phyloP scores from a whole-genome alignment of 2,329 filamentous ascomycete species.

The Paracamarosporium sp. region DNA sequence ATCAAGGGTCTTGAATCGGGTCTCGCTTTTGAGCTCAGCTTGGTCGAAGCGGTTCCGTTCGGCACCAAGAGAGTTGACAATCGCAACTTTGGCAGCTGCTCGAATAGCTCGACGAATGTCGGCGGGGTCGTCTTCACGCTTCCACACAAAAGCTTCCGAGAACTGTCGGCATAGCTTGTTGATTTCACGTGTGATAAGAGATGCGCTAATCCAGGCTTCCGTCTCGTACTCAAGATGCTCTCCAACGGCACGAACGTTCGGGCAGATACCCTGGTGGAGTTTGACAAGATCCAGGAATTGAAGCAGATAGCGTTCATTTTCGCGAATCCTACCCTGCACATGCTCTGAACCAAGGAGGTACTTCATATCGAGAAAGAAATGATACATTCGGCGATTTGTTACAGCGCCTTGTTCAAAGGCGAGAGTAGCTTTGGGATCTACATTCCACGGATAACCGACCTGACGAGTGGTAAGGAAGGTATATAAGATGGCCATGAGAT shows the following conservation, averaged over 20 bases:
- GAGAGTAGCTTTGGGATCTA: slow-evolving; percentile 83
- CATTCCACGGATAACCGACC: slow-evolving; percentile 90
- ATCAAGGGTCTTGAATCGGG: slow-evolving; percentile 78
- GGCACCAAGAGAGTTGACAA: slow-evolving; percentile 86
- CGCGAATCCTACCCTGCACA: slow-evolving; percentile 83
- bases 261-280: slow-evolving; percentile 95
- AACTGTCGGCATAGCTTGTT: slow-evolving; percentile 90
- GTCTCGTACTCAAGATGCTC: slow-evolving; percentile 99
- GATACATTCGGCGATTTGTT: slow-evolving; percentile 93
- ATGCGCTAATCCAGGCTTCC: slow-evolving; percentile 97
- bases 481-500: slow-evolving; percentile 93
- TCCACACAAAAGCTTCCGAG: slow-evolving; percentile 81
- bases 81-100: slow-evolving; percentile 80
- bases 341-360: slow-evolving; percentile 89
- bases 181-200: slow-evolving; percentile 91
- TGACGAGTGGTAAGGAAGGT: slow-evolving; percentile 96
- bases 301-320: slow-evolving; percentile 84
- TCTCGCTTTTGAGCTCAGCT: slow-evolving; percentile 85
- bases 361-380: slow-evolving; percentile 94
- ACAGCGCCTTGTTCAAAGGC: slow-evolving; percentile 95
- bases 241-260: slow-evolving; percentile 87
- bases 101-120: slow-evolving; percentile 75
- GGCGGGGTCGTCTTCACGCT: slow-evolving; percentile 67
- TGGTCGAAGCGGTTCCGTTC: slow-evolving; percentile 85
- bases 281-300: slow-evolving; percentile 97